A percentile compares a stretch with the other conserved stretches of the same genome.
Conservation (phyloP, 208 protist species). For the Acanthamoeba divionensis region DNA sequence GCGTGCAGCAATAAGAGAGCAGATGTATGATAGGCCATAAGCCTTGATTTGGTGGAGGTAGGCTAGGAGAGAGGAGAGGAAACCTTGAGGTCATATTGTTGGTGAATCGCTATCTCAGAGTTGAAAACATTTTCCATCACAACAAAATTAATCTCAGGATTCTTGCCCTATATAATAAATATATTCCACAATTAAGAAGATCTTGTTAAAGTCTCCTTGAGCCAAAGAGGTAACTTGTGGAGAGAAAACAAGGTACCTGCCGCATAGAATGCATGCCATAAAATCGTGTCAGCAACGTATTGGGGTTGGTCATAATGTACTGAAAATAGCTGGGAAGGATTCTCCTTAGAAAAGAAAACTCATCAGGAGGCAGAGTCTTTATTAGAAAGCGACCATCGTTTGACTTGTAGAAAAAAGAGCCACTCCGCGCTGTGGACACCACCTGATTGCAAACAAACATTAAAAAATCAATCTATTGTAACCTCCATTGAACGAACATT, state of each 20-base stretch:
- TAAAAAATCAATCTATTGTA: background rate
- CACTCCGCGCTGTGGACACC: constrained; percentile 53
- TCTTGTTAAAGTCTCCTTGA: background rate
- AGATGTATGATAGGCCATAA: background rate
- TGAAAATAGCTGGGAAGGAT: constrained; percentile 43
- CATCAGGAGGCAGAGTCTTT: constrained; percentile 50
- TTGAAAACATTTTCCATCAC: constrained; percentile 60
- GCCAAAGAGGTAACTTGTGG: background rate
- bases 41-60: background rate
- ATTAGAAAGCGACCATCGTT: constrained; percentile 47
- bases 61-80: background rate
- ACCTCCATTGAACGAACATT: background rate
- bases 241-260: background rate
- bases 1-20: background rate
- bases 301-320: constrained; percentile 50
- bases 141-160: constrained; percentile 55
- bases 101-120: constrained; percentile 1
- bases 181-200: background rate
- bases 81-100: constrained; percentile 61
- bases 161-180: background rate
- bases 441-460: background rate
- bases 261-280: constrained; percentile 52
- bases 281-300: constrained; percentile 56
- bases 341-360: constrained; percentile 42
- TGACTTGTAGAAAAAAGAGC: constrained; percentile 54